Evolutionary conservation across 2,329 filamentous ascomycete genomes (phyloP), one percentile per base, ranked within the genome.

Genomic region (Monosporascus sp.): DNA sequence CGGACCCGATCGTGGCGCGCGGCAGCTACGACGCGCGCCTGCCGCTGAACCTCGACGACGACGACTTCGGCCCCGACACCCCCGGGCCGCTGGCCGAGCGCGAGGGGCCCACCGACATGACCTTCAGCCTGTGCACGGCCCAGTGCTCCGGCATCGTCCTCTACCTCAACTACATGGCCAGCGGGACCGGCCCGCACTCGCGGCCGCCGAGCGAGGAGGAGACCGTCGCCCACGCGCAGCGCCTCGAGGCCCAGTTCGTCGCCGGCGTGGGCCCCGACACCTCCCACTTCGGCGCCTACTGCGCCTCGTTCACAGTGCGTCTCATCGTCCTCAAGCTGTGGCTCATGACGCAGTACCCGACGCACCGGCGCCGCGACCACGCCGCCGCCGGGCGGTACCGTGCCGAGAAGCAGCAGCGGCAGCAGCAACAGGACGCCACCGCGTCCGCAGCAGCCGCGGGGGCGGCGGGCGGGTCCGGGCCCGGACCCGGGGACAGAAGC

Each of bases 11-110:
- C n/a, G 68, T 80, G 7, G 65, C 72, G 8, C 62, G 64, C 5
- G 65, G 70, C n/a, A 66, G 65, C 14, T 78, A 74, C 57, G 74
- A 79, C 58, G 79, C 78, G 1, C 67, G 66, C 3, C 62, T 76
- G 6, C 80, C 80, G 0, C 70, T 74, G 14, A 81, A 82, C 52
- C 63, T 84, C 41, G 76, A 83, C 64, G 81, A 85, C 60, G 70
- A 65, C 3, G 76, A 77, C 55, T 74, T 80, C 45, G 72, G 70
- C 2, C 75, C 75, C 0, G 68, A 70, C 4, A 73, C 67, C 31
- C 55, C 55, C 9, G 61, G 55, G 0, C 69, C 71, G 4, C 63
- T 75, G 2, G 52, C 61, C 6, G 68, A 71, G 51, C 68, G 69
- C 36, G 50, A 65, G 1, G 71, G 70, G 2, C 72, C 72, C 4